Evolutionary conservation across 495 filamentous ascomycete genomes (phyloP), one percentile per base, ranked within the genome.

Genomic region (Penicillium antarcticum): DNA sequence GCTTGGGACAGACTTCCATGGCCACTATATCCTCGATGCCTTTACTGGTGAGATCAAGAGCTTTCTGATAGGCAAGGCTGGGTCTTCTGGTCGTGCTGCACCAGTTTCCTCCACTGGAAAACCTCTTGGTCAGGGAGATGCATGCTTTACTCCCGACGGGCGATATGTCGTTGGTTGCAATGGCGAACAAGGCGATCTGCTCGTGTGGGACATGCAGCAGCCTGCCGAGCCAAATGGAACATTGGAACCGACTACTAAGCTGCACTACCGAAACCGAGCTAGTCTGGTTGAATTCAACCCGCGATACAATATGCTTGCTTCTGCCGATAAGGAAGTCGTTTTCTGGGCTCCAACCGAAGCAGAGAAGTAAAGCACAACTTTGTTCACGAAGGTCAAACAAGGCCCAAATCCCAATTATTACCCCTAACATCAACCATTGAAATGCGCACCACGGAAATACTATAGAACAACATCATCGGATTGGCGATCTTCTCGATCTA

Each of bases 1-100:
- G 18, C 56, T 97, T 24, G 86, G 87, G 21, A 96, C 92, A 6
- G 86, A 86, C 23, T 85, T 85, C 10, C 75, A 77, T 36, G 89
- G 90, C 3, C 95, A 97, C 60, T 94, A 88, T 56, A 70, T 98
- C 21, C 72, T 98, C 21, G 94, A 98, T 66, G 89, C 95, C 2
- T 97, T 96, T 68, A 80, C 87, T 31, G 92, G 91, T 14, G 72
- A 67, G 16, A 58, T 97, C 1, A 85, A 85, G 59, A 84, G 85
- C 10, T 88, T 85, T 65, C 72, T 83, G 32, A 59, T 65, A 17
- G 72, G 71, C n/a, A 71, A 67, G 37, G 64, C 63, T 40, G 74
- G 74, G n/a, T 62, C 73, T 0, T 48, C 73, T 33, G 74, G 74
- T 31, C 64, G 74, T 47, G 74, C 74, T 49, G 72, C 74, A 14